phyloP scores from a whole-genome alignment of 2,329 filamentous ascomycete genomes.

The Scedosporium apiospermum region DNA sequence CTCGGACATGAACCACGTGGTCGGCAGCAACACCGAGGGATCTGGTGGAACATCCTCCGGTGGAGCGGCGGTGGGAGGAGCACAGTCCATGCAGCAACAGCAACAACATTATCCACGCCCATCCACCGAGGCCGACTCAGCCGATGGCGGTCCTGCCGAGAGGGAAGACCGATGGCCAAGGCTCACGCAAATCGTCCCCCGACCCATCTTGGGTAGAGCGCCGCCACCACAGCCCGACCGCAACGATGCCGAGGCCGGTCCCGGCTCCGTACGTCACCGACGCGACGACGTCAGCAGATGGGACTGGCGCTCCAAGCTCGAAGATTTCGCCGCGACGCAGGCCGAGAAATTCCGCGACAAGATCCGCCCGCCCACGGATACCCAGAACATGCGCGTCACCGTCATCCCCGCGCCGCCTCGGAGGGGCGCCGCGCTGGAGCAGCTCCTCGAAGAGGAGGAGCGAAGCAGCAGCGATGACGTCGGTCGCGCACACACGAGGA shows the following conservation, averaged over 20 bases:
- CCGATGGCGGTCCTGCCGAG: not conserved
- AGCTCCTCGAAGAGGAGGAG: conserved; percentile 46
- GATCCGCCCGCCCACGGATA: conserved; percentile 43
- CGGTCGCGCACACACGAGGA: not conserved
- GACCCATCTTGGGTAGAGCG: not conserved
- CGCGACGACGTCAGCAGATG: conserved; percentile 28
- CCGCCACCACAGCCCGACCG: not conserved
- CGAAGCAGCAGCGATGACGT: not conserved
- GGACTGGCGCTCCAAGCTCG: conserved; percentile 47
- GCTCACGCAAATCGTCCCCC: not conserved
- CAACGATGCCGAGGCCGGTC: not conserved
- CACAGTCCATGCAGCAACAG: not conserved
- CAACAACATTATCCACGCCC: not conserved
- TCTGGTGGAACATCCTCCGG: not conserved
- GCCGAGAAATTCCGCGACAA: conserved; percentile 50
- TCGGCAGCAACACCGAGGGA: not conserved
- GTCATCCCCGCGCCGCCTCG: conserved; percentile 54
- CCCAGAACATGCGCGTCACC: conserved; percentile 45
- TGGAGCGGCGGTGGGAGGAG: not conserved
- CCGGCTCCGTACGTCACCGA: conserved; percentile 10
- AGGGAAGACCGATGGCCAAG: not conserved
- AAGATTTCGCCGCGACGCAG: conserved; percentile 52
- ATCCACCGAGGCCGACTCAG: conserved; percentile 5
- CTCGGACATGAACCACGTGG: not conserved
- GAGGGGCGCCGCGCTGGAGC: conserved; percentile 45